These are phyloP conservation scores for Saturnispora quitensis DNA, from an alignment of 805 yeast genomes.

Conservation along the genomic window DNA sequence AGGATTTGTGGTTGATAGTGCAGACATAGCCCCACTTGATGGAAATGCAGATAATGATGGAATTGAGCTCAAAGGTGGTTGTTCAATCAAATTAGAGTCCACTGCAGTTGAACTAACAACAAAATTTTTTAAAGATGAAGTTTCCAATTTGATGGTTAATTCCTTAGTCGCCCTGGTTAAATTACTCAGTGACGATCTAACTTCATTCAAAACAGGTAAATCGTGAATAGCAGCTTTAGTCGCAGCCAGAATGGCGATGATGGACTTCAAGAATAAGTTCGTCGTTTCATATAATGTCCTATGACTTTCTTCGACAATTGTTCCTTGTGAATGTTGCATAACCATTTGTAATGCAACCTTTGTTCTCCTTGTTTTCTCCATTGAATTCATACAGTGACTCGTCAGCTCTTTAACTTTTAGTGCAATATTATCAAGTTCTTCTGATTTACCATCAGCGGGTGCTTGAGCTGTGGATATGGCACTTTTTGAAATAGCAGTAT, in stretches of 20 bases:
- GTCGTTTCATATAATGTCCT: constrained; percentile 77
- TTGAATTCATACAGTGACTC: constrained; percentile 64
- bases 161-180: constrained; percentile 87
- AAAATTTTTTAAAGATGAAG: constrained; percentile 37
- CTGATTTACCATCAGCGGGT: constrained; percentile 4
- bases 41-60: constrained; percentile 29
- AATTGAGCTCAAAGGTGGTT: constrained; percentile 29
- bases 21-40: constrained; percentile 12
- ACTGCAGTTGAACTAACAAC: constrained; percentile 17
- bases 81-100: constrained; percentile 18
- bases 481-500: constrained; percentile 54
- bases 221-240: constrained; percentile 79
- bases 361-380: constrained; percentile 70
- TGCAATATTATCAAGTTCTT: constrained; percentile 33
- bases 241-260: constrained; percentile 73
- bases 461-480: constrained; percentile 44
- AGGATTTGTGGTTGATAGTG: neutral
- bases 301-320: constrained; percentile 37
- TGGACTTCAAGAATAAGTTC: constrained; percentile 70
- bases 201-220: constrained; percentile 69
- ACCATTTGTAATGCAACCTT: constrained; percentile 44
- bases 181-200: constrained; percentile 68
- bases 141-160: constrained; percentile 76
- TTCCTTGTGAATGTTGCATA: constrained; percentile 22
- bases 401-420: constrained; percentile 69